These are phyloP conservation scores for Pseudoturritis turrita DNA, from an alignment of 345 rosid genomes.

Conservation along the genomic window DNA sequence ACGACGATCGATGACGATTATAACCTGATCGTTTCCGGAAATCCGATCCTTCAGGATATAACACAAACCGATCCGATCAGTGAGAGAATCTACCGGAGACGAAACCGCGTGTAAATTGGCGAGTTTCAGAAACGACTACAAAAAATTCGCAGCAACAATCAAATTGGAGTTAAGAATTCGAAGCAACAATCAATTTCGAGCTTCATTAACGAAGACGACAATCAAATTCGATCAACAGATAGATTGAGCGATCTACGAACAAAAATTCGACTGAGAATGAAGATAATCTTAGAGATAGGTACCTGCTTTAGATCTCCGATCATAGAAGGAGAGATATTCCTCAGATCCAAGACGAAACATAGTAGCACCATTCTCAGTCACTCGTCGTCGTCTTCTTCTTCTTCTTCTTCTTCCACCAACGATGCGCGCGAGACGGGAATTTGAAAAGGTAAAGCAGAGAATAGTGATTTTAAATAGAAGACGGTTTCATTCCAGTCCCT, in stretches of 20 bases:
- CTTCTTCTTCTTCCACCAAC: slow-evolving; percentile 1
- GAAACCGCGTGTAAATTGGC: slow-evolving; percentile 65
- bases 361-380: slow-evolving; percentile 52
- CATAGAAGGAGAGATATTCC: slow-evolving; percentile 52
- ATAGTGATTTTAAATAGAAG: not conserved
- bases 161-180: slow-evolving; percentile 36
- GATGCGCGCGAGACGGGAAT: slow-evolving; percentile 29
- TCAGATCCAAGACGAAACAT: slow-evolving; percentile 74
- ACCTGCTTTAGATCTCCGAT: slow-evolving; percentile 72
- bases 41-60: slow-evolving; percentile 47
- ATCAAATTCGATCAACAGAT: slow-evolving; percentile 15
- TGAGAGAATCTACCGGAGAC: slow-evolving; percentile 37
- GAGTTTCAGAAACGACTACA: slow-evolving; percentile 63
- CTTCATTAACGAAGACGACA: not conserved
- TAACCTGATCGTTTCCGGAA: slow-evolving; percentile 58
- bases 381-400: slow-evolving; percentile 8
- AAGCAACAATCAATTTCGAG: slow-evolving; percentile 35
- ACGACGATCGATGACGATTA: not conserved
- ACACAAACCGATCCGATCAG: slow-evolving; percentile 64
- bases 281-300: not conserved
- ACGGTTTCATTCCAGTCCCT: slow-evolving; percentile 26
- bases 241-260: slow-evolving; percentile 4
- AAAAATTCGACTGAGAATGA: not conserved
- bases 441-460: slow-evolving; percentile 13
- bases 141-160: slow-evolving; percentile 30